Base-by-base conservation (phyloP, 345 rosid genomes). In the Aegle marmelos region DNA sequence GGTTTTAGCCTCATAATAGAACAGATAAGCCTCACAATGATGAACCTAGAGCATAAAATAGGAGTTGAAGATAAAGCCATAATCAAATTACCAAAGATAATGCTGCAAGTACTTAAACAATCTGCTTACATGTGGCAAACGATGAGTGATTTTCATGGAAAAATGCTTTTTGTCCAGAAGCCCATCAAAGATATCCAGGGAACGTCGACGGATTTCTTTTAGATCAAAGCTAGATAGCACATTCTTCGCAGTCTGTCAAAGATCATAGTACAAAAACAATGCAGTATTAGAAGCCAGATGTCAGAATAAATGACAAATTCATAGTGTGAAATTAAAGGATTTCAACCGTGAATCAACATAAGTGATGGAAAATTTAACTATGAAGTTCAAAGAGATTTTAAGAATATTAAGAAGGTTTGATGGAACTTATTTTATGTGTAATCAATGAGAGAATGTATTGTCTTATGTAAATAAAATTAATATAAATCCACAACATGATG, bases 1-100 rank as follows among this genome's bases (percentile, higher is more conserved):
- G 82, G 82, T 33, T 79, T 77, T 83, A 63, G 85, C 85, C 85
- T 77, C 86, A 75, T 45, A 54, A 77, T 28, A 57, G 76, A 79
- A 57, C 6, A 54, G 45, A 68, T 63, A 74, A 37, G 78, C 72
- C 75, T 76, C 53, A 9, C 27, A 22, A 39, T 67, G 9, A 10
- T 19, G 39, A 70, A 30, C 17, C 30, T 28, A 27, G 11, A 70
- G 75, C 28, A 61, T 48, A 17, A 31, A 2, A 65, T 34, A 4
- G 21, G 36, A 58, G 53, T 72, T 28, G 22, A 68, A 72, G 22
- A 60, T 37, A 19, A 70, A 36, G 50, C 16, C 16, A 3, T 30
- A 13, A 54, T 17, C 25, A 73, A 41, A 45, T 13, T 28, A 50
- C 31, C 25, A 21, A 61, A 63, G 25, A 21, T 25, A 56, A 34